Percentiles rank a stretch among this genome's conserved stretches.
Evolutionary conservation across 306 rosid genomes (phyloP).

Genomic region (Cicer arietinum): DNA sequence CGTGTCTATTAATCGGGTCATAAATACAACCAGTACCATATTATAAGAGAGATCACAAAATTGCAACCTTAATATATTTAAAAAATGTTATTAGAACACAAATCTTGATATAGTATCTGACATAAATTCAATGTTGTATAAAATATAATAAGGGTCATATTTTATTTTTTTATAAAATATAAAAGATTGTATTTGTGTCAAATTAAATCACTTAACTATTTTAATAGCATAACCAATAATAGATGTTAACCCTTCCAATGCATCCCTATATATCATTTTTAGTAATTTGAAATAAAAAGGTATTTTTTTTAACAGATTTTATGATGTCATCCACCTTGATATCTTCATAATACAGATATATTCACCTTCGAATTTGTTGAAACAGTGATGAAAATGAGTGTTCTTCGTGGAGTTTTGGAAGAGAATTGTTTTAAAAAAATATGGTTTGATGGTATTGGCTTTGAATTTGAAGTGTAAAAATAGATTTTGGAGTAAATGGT

Average conservation of each 20-base stretch:
- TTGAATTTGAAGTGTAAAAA: constrained; percentile 45
- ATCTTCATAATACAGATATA: constrained; percentile 69
- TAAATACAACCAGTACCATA: no score
- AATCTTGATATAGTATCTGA: no score
- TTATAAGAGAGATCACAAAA: no score
- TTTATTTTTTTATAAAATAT: no score
- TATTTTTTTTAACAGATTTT: constrained; percentile 76
- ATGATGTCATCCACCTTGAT: constrained; percentile 78
- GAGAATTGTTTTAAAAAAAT: constrained; percentile 55
- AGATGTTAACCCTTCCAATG: constrained; percentile 75
- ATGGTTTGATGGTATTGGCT: constrained; percentile 38
- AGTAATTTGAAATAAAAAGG: constrained; percentile 92
- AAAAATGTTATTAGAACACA: no score
- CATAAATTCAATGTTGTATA: no score
- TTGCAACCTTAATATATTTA: no score
- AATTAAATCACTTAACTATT: no score
- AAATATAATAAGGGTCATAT: no score
- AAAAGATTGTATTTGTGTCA: no score
- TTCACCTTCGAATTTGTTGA: constrained; percentile 82
- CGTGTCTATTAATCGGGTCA: no score
- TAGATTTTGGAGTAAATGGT: constrained; percentile 48
- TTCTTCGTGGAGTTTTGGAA: constrained; percentile 32
- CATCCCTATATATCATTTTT: constrained; percentile 73
- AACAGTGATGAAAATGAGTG: constrained; percentile 69
- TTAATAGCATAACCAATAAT: constrained; percentile 59